phyloP scores from a whole-genome alignment of 805 yeast species.

The Wickerhamomyces strasburgensis region DNA sequence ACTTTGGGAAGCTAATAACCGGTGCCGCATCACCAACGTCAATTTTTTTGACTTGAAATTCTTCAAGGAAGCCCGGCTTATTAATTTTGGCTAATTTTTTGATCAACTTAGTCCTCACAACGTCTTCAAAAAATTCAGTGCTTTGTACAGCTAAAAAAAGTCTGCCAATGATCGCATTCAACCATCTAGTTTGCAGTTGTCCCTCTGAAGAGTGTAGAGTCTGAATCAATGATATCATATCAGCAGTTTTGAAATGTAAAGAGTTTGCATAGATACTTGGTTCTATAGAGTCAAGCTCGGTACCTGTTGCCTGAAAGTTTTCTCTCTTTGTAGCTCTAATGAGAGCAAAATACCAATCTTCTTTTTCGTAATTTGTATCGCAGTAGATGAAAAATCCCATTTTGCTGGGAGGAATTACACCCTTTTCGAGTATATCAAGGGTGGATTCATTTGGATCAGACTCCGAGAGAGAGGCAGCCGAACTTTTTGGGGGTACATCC shows the following conservation, averaged over 20 bases:
- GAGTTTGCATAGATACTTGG: constrained; percentile 69
- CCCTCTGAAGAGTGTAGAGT: constrained; percentile 78
- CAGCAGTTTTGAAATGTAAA: constrained; percentile 62
- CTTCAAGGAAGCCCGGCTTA: constrained; percentile 84
- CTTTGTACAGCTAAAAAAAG: constrained; percentile 70
- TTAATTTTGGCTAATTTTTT: constrained; percentile 75
- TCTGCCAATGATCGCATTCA: constrained; percentile 84
- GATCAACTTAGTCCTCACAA: constrained; percentile 53
- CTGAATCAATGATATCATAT: constrained; percentile 70
- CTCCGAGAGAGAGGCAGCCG: constrained; percentile 22
- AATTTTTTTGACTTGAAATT: constrained; percentile 66
- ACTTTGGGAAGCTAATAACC: constrained; percentile 62
- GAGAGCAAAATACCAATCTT: constrained; percentile 87
- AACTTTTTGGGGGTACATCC: constrained; percentile 30
- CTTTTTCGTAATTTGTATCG: constrained; percentile 77
- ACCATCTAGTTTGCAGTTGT: constrained; percentile 81
- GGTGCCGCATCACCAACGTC: constrained; percentile 82
- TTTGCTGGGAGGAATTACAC: constrained; percentile 27
- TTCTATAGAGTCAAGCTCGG: constrained; percentile 35
- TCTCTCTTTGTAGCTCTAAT: constrained; percentile 65
- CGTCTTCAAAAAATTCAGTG: constrained; percentile 59
- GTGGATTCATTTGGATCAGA: constrained; percentile 15
- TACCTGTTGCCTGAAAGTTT: constrained; percentile 13
- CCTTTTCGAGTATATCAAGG: constrained; percentile 20
- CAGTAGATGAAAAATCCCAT: constrained; percentile 58